A percentile compares a stretch with the other conserved stretches of the same genome.
Conservation (phyloP, 148 eudicot genomes). For the Silene latifolia region DNA sequence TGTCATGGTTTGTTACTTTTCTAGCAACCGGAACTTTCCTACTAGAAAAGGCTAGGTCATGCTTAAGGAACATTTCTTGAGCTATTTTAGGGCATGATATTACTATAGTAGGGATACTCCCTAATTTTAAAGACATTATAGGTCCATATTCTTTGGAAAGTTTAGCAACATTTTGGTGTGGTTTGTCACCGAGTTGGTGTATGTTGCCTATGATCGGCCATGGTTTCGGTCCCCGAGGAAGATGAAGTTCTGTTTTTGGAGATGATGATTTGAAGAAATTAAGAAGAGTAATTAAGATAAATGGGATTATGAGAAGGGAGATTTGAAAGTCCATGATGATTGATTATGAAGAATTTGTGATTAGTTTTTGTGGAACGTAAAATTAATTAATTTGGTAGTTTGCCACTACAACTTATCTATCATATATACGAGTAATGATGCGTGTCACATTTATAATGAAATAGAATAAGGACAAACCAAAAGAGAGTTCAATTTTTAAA, state of each 20-base stretch:
- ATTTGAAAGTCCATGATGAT: neutral
- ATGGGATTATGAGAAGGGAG: neutral
- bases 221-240: constrained; percentile 42
- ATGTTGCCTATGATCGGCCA: constrained; percentile 45
- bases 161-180: constrained; percentile 32
- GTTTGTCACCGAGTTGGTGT: constrained; percentile 29
- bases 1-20: neutral
- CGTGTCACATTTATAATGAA: too few relatives aligned
- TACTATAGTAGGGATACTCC: constrained; percentile 33
- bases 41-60: constrained; percentile 24
- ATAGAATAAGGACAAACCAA: too few relatives aligned
- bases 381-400: neutral
- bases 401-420: neutral
- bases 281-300: neutral
- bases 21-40: constrained; percentile 10
- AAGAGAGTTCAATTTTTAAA: too few relatives aligned
- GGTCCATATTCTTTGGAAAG: constrained; percentile 43
- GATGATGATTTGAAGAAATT: neutral
- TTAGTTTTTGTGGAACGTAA: too few relatives aligned
- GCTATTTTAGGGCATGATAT: constrained; percentile 29
- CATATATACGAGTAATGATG: too few relatives aligned
- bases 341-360: neutral
- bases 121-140: constrained; percentile 43
- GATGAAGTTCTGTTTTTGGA: constrained; percentile 12
- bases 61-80: constrained; percentile 23